Evolutionary conservation across 169 alveolate genomes (phyloP).

Genomic region (Babesia sp.): DNA sequence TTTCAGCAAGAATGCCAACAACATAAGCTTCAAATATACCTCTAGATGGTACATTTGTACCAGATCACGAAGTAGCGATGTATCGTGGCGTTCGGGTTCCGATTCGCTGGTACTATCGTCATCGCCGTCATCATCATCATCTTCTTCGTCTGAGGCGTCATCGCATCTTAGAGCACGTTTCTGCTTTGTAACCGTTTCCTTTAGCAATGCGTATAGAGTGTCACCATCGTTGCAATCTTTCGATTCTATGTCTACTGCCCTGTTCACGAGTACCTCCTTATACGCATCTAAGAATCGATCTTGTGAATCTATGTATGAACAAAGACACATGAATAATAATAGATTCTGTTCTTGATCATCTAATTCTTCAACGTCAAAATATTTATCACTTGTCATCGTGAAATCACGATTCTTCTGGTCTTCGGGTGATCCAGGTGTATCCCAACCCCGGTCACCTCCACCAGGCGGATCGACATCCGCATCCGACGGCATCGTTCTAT

Average conservation of each 20-base stretch:
- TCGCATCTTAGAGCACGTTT: slow-evolving; percentile 1
- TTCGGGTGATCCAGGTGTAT: not conserved
- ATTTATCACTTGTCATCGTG: not conserved
- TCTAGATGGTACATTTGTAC: slow-evolving; percentile 45
- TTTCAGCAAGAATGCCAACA: slow-evolving; percentile 47
- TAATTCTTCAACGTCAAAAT: slow-evolving; percentile 44
- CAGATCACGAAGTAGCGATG: slow-evolving; percentile 4
- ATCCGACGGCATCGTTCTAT: slow-evolving; percentile 1
- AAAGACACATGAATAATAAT: slow-evolving; percentile 42
- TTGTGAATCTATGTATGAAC: slow-evolving; percentile 54
- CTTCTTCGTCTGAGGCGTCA: not conserved
- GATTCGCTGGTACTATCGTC: not conserved
- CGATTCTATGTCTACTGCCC: not conserved
- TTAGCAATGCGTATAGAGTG: slow-evolving; percentile 2
- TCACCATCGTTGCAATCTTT: not conserved
- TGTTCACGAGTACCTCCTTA: slow-evolving; percentile 30
- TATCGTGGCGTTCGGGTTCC: not conserved
- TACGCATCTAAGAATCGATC: slow-evolving; percentile 46
- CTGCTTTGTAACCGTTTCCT: slow-evolving; percentile 1
- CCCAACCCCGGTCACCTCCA: slow-evolving; percentile 6
- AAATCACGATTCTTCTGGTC: not conserved
- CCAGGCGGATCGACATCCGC: not conserved
- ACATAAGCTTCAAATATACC: slow-evolving; percentile 40
- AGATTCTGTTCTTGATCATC: slow-evolving; percentile 33
- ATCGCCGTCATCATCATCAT: not conserved